Evolutionary conservation across 768 basidiomycete genomes (phyloP), one percentile per base, ranked within the genome.

Genomic region (Pisolithus microcarpus): DNA sequence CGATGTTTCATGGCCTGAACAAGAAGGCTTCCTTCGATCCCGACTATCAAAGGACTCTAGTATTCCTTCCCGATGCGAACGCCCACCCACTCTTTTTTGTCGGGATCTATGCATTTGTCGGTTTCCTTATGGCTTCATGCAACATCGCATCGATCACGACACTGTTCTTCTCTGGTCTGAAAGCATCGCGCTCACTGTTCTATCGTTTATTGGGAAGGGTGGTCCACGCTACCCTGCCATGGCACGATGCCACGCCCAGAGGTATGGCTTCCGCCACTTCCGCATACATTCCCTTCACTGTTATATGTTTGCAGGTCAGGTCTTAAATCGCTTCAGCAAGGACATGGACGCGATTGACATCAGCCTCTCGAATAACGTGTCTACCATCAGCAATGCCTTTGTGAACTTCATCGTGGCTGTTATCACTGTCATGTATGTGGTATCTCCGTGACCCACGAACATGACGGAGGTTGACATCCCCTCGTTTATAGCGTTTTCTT

Each of bases 281-380:
- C 23, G 24, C 15, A 44, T 36, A n/a, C 18, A 16, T 49, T 26
- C 16, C 48, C 9, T 31, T 43, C 16, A 36, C 31, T 9, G 48
- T 31, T 51, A 24, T 49, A 7, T 61, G 28, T 23, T 46, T 45
- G 13, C 19, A 80, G 87, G 89, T 37, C 84, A 88, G 3, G 84
- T 93, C 77, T 73, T 93, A 57, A 93, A 92, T 66, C 79, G 91
- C 5, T 92, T 93, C 61, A 85, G 81, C 59, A 85, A 84, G 72
- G 91, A 95, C 60, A 77, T 94, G 34, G 91, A 92, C 65, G 91
- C 87, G 0, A 86, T 95, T 18, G 93, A 95, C 61, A 75, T 75
- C 0, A 83, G 81, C 4, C 70, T 91, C 30, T 80, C 84, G 0
- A 65, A 76, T 10, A 81, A 85, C 1, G 69, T 91, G 24, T 82